phyloP scores from a whole-genome alignment of 2,329 filamentous ascomycete species.

The Botryotinia narcissicola region DNA sequence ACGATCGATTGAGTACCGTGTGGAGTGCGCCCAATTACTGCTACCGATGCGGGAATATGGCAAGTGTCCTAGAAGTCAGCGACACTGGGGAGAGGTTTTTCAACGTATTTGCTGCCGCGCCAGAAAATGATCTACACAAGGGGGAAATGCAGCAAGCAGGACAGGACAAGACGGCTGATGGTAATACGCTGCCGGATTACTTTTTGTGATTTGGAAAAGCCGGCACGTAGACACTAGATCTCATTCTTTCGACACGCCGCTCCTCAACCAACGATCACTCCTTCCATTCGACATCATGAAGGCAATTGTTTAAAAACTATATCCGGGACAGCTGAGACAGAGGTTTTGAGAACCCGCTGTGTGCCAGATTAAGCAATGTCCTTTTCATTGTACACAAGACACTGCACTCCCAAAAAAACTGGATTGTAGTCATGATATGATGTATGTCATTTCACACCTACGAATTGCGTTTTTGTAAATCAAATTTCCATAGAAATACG shows the following conservation, averaged over 20 bases:
- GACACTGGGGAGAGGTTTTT: constrained; percentile 91
- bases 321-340: not conserved
- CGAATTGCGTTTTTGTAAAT: constrained; percentile 6
- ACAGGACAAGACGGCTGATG: constrained; percentile 67
- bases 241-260: not conserved
- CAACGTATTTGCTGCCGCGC: constrained; percentile 96
- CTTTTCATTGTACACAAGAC: not conserved
- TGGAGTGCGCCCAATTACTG: constrained; percentile 89
- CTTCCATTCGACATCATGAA: not conserved
- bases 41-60: constrained; percentile 94
- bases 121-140: constrained; percentile 89
- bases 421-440: not conserved
- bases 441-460: constrained; percentile 7
- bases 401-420: not conserved
- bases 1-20: constrained; percentile 90
- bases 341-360: not conserved
- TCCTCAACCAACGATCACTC: not conserved
- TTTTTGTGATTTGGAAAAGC: constrained; percentile 52
- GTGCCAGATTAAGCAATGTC: not conserved
- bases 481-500: constrained; percentile 11
- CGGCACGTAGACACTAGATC: not conserved
- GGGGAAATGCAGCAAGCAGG: constrained; percentile 80
- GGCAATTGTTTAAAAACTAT: not conserved
- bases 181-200: constrained; percentile 64
- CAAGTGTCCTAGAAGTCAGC: constrained; percentile 93